These are phyloP conservation scores for Pluteus cervinus DNA, from an alignment of 768 basidiomycete genomes.

Conservation along the genomic window DNA sequence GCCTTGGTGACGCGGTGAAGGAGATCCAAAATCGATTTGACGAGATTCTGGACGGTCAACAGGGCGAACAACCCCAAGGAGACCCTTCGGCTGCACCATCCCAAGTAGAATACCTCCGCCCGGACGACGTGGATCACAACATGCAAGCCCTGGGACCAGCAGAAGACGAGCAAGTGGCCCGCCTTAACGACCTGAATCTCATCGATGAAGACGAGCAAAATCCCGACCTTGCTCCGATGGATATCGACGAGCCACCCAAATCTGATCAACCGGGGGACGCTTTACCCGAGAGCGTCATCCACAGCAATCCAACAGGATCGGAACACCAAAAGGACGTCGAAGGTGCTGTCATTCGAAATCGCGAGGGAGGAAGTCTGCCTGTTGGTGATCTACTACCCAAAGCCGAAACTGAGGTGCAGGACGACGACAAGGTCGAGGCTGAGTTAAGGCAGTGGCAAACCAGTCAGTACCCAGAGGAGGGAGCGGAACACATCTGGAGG, in stretches of 20 bases:
- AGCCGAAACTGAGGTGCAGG: slow-evolving; percentile 28
- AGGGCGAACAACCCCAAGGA: slow-evolving; percentile 25
- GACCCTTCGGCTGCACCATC: slow-evolving; percentile 33
- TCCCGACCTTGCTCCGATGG: slow-evolving; percentile 38
- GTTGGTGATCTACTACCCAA: slow-evolving; percentile 16
- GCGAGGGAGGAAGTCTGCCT: no score
- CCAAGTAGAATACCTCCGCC: slow-evolving; percentile 72
- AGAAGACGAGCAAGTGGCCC: slow-evolving; percentile 75
- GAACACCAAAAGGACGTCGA: slow-evolving; percentile 29
- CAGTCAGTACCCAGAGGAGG: slow-evolving; percentile 45
- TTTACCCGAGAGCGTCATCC: slow-evolving; percentile 13
- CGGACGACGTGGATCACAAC: slow-evolving; percentile 60
- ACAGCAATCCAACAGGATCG: slow-evolving; percentile 17
- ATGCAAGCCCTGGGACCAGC: slow-evolving; percentile 91
- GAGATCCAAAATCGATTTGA: slow-evolving; percentile 82
- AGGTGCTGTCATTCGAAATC: slow-evolving; percentile 40
- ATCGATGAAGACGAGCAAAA: slow-evolving; percentile 47
- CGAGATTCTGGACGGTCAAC: slow-evolving; percentile 57
- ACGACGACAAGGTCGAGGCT: slow-evolving; percentile 32
- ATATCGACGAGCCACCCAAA: slow-evolving; percentile 30
- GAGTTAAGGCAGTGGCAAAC: slow-evolving; percentile 58
- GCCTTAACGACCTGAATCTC: slow-evolving; percentile 75
- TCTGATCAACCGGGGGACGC: slow-evolving; percentile 20
- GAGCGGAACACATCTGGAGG: slow-evolving; percentile 81
- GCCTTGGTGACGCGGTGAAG: slow-evolving; percentile 76